A percentile compares a stretch with the other conserved stretches of the same genome.
Evolutionary conservation across 768 basidiomycete species (phyloP).

Genomic region (Kwoniella mangroviensis): DNA sequence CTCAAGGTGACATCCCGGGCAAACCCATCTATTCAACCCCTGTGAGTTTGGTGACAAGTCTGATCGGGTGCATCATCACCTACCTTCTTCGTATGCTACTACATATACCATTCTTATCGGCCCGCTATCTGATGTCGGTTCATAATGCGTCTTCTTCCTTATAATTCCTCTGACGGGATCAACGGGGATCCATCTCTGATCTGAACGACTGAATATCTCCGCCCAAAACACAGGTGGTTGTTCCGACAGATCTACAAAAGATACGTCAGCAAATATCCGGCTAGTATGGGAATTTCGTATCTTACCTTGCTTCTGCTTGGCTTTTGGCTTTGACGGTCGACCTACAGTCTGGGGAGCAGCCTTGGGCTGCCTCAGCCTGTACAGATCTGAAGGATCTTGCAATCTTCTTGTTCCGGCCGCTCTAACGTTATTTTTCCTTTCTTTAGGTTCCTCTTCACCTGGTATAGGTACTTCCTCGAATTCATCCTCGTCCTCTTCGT

Average conservation of each 20-base stretch:
- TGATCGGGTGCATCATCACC: constrained; percentile 18
- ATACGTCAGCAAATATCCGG: too few relatives aligned
- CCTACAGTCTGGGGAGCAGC: constrained; percentile 59
- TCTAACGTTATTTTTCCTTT: constrained; percentile 31
- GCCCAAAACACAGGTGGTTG: constrained; percentile 92
- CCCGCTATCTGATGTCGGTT: constrained; percentile 65
- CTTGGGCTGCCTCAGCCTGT: constrained; percentile 62
- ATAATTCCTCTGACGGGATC: constrained; percentile 82
- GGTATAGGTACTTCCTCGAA: constrained; percentile 52
- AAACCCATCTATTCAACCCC: constrained; percentile 70
- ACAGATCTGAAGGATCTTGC: constrained; percentile 50
- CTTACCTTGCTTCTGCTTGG: constrained; percentile 45
- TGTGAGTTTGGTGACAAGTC: too few relatives aligned
- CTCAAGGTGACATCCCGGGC: constrained; percentile 88
- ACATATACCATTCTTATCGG: constrained; percentile 94
- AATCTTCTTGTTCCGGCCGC: constrained; percentile 36
- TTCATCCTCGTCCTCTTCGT: constrained; percentile 51
- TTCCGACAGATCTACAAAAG: constrained; percentile 45
- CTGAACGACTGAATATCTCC: constrained; percentile 91
- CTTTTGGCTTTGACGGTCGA: constrained; percentile 29
- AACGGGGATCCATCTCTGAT: constrained; percentile 87
- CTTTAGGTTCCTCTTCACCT: constrained; percentile 41
- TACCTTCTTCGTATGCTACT: constrained; percentile 82
- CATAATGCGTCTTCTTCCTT: constrained; percentile 79
- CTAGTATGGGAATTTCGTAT: too few relatives aligned